Conservation (phyloP, 352 stramenopile genomes). For the Globisporangium abappressorium region DNA sequence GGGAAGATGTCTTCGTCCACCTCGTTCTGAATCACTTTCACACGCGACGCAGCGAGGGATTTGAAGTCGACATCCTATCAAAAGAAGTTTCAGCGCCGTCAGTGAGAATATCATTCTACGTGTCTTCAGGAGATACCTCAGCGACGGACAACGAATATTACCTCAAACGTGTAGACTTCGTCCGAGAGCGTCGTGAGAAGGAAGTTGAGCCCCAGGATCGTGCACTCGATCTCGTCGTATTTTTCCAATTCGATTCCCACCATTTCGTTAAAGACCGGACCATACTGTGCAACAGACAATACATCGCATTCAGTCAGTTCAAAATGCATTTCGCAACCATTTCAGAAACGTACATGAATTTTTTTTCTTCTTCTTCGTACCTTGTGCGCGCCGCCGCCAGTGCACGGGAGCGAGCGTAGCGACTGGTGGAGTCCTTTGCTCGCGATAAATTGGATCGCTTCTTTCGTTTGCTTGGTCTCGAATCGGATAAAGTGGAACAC, state of each 20-base stretch:
- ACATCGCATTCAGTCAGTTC: not conserved
- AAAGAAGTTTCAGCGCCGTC: not conserved
- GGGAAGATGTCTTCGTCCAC: slow-evolving; percentile 80
- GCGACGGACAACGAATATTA: slow-evolving; percentile 14
- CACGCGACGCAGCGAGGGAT: slow-evolving; percentile 64
- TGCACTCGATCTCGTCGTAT: slow-evolving; percentile 95
- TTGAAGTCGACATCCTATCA: slow-evolving; percentile 75
- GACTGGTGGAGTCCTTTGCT: slow-evolving; percentile 81
- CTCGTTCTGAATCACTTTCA: slow-evolving; percentile 79
- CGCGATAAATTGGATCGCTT: slow-evolving; percentile 77
- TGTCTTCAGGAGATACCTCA: not conserved
- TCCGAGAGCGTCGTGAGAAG: slow-evolving; percentile 93
- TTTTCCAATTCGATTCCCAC: slow-evolving; percentile 84
- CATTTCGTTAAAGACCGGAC: slow-evolving; percentile 58
- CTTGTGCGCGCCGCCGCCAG: slow-evolving; percentile 82
- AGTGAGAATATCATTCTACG: not conserved
- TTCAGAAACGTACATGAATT: not conserved
- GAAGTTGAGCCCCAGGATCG: slow-evolving; percentile 97
- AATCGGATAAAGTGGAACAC: slow-evolving; percentile 96
- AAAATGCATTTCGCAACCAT: not conserved
- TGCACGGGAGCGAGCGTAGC: slow-evolving; percentile 72
- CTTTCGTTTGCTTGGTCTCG: slow-evolving; percentile 69
- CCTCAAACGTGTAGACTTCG: slow-evolving; percentile 98
- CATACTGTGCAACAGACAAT: slow-evolving; percentile 45
- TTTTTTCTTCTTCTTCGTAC: slow-evolving; percentile 23